Evolutionary conservation across 345 rosid genomes (phyloP).

Genomic region (Camelina neglecta): DNA sequence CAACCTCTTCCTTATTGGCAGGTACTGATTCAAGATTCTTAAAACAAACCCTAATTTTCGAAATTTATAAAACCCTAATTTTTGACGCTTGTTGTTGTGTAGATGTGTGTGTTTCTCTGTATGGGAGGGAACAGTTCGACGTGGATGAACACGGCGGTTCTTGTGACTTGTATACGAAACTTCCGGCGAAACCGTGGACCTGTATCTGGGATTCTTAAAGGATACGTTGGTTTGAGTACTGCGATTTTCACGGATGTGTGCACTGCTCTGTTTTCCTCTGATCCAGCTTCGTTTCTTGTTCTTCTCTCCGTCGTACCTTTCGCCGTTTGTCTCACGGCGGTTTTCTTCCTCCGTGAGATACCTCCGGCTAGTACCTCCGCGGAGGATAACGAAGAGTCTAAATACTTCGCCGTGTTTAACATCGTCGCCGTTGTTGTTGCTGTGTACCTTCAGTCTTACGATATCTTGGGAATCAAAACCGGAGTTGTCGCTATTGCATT

Average conservation of each 20-base stretch:
- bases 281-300: conserved; percentile 55
- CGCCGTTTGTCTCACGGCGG: conserved; percentile 54
- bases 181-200: conserved; percentile 68
- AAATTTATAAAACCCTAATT: neutral
- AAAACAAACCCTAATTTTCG: neutral
- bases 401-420: conserved; percentile 51
- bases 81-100: neutral
- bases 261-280: conserved; percentile 56
- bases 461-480: conserved; percentile 54
- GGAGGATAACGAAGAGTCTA: conserved; percentile 50
- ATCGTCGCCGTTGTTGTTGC: conserved; percentile 56
- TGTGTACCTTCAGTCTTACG: conserved; percentile 56
- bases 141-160: conserved; percentile 75
- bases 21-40: conserved; percentile 37
- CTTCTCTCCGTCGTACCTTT: conserved; percentile 62
- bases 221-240: conserved; percentile 65
- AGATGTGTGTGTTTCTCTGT: conserved; percentile 70
- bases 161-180: conserved; percentile 68
- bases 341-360: conserved; percentile 53
- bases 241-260: conserved; percentile 68
- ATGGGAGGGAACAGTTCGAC: conserved; percentile 72
- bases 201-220: conserved; percentile 65
- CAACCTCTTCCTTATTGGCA: conserved; percentile 66
- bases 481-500: conserved; percentile 48
- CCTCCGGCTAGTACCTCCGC: conserved; percentile 36